Conservation (phyloP, 164 flowering plant species). For the Magnolia officinalis region DNA sequence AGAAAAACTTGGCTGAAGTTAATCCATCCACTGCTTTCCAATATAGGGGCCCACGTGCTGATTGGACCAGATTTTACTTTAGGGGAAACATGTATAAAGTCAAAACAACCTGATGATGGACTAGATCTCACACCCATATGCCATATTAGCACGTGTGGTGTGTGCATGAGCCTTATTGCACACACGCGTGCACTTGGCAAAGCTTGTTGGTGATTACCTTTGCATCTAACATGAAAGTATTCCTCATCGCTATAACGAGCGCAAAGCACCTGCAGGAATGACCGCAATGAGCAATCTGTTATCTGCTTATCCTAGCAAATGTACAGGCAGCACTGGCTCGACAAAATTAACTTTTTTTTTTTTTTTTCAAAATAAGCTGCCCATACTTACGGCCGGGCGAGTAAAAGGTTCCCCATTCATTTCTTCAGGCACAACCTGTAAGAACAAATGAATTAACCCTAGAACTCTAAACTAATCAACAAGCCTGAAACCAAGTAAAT, state of each 20-base stretch:
- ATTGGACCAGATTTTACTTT: too few species aligned
- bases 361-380: background rate
- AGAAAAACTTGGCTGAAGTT: too few species aligned
- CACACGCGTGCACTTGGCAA: background rate
- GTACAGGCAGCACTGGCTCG: background rate
- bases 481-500: background rate
- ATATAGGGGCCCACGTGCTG: too few species aligned
- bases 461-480: background rate
- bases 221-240: conserved; percentile 66
- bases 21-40: too few species aligned
- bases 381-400: conserved; percentile 52
- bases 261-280: conserved; percentile 66
- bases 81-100: background rate
- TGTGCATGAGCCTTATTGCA: background rate
- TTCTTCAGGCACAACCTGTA: conserved; percentile 69
- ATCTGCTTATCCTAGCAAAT: background rate
- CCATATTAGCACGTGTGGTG: background rate
- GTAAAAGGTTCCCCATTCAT: conserved; percentile 52
- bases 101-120: background rate
- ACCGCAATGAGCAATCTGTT: background rate
- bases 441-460: background rate
- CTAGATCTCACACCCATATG: background rate
- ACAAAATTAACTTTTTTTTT: background rate
- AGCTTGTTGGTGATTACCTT: conserved; percentile 40
- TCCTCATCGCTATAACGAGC: conserved; percentile 90